Evolutionary conservation across 352 stramenopile genomes (phyloP).

Genomic region (Globisporangium rhizosaccharum): DNA sequence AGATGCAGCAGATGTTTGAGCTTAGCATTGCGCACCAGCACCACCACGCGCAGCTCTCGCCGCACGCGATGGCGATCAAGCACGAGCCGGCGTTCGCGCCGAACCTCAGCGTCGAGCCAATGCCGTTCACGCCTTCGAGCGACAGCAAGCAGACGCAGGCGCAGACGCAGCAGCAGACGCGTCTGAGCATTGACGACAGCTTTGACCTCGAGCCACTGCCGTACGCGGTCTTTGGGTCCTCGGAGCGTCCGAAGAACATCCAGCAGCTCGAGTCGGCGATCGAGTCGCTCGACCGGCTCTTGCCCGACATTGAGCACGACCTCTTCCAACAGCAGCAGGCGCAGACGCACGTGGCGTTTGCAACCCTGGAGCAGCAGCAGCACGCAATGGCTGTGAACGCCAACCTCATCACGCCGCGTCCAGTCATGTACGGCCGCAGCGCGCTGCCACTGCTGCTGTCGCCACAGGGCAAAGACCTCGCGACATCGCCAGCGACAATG

Average conservation of each 20-base stretch:
- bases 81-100: conserved; percentile 9
- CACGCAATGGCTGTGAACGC: conserved; percentile 11
- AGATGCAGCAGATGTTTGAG: conserved; percentile 53
- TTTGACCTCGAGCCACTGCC: conserved; percentile 57
- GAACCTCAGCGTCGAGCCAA: conserved; percentile 55
- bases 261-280: conserved; percentile 71
- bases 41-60: conserved; percentile 22
- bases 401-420: conserved; percentile 26
- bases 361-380: conserved; percentile 3
- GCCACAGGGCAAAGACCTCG: conserved; percentile 30
- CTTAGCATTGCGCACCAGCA: conserved; percentile 57
- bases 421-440: conserved; percentile 22
- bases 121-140: conserved; percentile 36
- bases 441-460: conserved; percentile 32
- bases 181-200: conserved; percentile 34
- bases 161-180: neutral
- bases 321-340: conserved; percentile 31
- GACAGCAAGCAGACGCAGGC: conserved; percentile 17
- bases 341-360: conserved; percentile 6
- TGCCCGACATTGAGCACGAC: conserved; percentile 63
- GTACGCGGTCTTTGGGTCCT: conserved; percentile 47
- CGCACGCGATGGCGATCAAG: conserved; percentile 25
- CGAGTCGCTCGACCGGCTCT: conserved; percentile 64
- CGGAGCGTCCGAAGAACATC: conserved; percentile 35
- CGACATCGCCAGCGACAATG: conserved; percentile 16